Evolutionary conservation across 2,329 filamentous ascomycete genomes (phyloP), one percentile per base, ranked within the genome.

Genomic region (Ascochyta lentis): DNA sequence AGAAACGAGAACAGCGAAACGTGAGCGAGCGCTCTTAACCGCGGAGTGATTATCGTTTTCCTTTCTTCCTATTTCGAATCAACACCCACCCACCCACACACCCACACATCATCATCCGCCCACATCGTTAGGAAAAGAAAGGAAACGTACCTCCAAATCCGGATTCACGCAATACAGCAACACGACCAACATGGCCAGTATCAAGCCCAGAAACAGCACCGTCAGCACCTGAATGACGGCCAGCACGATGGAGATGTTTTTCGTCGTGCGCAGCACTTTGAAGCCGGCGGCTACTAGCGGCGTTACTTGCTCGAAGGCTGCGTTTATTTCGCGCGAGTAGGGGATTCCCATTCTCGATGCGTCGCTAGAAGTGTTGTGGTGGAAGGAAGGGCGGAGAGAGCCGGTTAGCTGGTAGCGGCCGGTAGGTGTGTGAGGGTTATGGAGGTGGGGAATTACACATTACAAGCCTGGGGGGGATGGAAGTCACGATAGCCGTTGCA

Each of bases 301-400:
- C 0, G 80, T 81, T 26, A 84, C 80, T 70, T 83, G 79, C 56
- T 80, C 78, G 66, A 83, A 82, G 34, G 81, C 81, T 2, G 78
- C 71, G 63, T 82, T 78, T 61, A 83, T 83, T 58, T 83, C 76
- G 62, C 77, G 78, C 13, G 79, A 81, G 70, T 82, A 83, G 1
- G 81, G 81, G 47, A 83, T 78, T 12, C 81, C 81, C 81, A 83
- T 83, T 39, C 53, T 5, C 1, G 24, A 10, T 33, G 29, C 29
- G 19, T 19, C 19, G 19, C 19, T 3, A 19, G 19, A 19, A 19
- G 19, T 4, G 13, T 34, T 10, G 15, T n/a, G 31, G 31, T 70
- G 42, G 22, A 19, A 19, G n/a, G 7, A 9, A 13, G 15, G 31
- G 5, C 9, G 6, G 12, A 35, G n/a, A 13, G 12, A 12, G 33